These are phyloP conservation scores for Tephrocybe sp. DNA, from an alignment of 768 basidiomycete genomes.

Conservation along the genomic window DNA sequence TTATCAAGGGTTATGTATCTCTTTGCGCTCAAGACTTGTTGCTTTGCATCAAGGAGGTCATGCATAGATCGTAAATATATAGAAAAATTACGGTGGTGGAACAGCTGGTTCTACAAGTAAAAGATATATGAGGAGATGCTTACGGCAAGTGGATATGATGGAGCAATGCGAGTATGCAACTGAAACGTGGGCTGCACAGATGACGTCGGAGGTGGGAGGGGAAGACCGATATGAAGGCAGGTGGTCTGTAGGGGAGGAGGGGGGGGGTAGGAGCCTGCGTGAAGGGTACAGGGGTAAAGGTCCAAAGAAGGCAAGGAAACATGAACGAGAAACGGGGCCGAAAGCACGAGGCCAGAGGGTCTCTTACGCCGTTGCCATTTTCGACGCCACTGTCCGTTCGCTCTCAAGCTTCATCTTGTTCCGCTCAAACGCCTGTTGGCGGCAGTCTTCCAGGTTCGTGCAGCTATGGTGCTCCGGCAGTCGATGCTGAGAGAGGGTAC, in stretches of 20 bases:
- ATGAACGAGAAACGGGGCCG: conserved; percentile 8
- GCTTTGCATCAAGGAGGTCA: too few species aligned
- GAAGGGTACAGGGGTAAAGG: conserved; percentile 9
- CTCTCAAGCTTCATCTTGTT: conserved; percentile 89
- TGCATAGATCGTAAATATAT: not conserved
- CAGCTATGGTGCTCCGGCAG: conserved; percentile 89
- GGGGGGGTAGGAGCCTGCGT: too few species aligned
- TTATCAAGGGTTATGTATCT: too few species aligned
- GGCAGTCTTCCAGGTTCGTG: conserved; percentile 79
- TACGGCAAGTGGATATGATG: conserved; percentile 5
- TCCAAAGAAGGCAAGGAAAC: conserved; percentile 10
- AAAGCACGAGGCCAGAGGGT: conserved; percentile 1
- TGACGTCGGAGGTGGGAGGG: not conserved
- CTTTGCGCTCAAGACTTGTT: too few species aligned
- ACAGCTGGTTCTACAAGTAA: conserved; percentile 19
- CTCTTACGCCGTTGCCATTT: conserved; percentile 79
- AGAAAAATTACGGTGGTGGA: conserved; percentile 12
- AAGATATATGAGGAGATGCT: conserved; percentile 2
- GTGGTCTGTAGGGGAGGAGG: too few species aligned
- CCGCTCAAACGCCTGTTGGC: conserved; percentile 83
- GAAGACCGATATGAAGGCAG: too few species aligned
- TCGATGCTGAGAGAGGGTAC: conserved; percentile 78
- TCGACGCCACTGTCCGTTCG: conserved; percentile 83
- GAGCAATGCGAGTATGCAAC: not conserved
- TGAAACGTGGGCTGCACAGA: too few species aligned